phyloP scores from a whole-genome alignment of 352 stramenopile species.

The Peronospora destructor region DNA sequence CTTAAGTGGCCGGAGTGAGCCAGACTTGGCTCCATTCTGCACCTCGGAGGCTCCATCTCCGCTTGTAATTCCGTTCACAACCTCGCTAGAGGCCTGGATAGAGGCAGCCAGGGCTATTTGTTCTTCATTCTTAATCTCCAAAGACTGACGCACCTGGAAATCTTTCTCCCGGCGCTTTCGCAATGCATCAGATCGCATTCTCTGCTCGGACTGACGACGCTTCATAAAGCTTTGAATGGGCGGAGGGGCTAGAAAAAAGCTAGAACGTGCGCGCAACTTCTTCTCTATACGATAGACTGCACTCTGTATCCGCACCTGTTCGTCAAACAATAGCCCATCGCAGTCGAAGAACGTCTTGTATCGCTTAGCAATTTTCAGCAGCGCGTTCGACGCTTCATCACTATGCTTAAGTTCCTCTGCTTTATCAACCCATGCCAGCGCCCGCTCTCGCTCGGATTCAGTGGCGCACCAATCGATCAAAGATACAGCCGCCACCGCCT shows the following conservation, averaged over 20 bases:
- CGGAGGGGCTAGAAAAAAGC: constrained; percentile 49
- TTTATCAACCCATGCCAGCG: constrained; percentile 47
- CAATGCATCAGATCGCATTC: constrained; percentile 59
- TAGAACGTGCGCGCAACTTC: constrained; percentile 33
- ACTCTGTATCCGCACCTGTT: constrained; percentile 56
- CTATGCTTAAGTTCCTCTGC: constrained; percentile 42
- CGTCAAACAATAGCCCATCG: constrained; percentile 36
- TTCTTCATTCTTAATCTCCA: constrained; percentile 42
- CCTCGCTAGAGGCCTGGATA: constrained; percentile 12
- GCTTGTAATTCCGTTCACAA: constrained; percentile 8
- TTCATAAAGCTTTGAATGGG: constrained; percentile 83
- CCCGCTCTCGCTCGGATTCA: constrained; percentile 41
- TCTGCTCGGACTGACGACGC: constrained; percentile 67
- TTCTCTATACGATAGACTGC: constrained; percentile 66
- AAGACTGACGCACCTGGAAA: constrained; percentile 52
- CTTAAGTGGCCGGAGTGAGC: constrained; percentile 15
- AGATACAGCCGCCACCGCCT: constrained; percentile 14
- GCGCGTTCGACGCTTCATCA: constrained; percentile 38
- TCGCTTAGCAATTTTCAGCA: constrained; percentile 63
- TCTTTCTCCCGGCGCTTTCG: constrained; percentile 70
- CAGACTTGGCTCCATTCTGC: constrained; percentile 20
- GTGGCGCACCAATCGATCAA: constrained; percentile 25
- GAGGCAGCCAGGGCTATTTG: constrained; percentile 11
- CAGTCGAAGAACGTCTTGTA: constrained; percentile 76
- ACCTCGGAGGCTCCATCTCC: constrained; percentile 7